These are phyloP conservation scores for Closterium sp. DNA, from an alignment of 139 green algal species.

Conservation along the genomic window DNA sequence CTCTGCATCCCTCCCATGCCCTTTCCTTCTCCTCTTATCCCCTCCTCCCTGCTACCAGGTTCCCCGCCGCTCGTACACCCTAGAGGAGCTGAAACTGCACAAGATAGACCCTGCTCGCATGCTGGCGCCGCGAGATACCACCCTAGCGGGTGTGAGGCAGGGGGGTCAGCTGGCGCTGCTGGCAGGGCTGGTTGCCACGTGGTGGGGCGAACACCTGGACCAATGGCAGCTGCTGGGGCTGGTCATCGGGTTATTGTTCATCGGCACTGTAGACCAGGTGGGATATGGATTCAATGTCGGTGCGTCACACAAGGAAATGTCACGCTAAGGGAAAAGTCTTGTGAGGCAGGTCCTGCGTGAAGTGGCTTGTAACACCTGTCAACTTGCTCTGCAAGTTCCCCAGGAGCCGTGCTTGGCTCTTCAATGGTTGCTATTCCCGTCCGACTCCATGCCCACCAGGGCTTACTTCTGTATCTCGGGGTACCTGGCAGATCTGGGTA, in stretches of 20 bases:
- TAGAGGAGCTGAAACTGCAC: slow-evolving; percentile 88
- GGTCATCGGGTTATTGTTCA: slow-evolving; percentile 57
- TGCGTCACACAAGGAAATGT: too few relatives aligned
- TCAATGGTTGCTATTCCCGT: not conserved
- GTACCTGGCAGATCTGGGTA: too few relatives aligned
- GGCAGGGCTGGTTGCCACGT: slow-evolving; percentile 63
- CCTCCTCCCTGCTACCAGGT: slow-evolving; percentile 16
- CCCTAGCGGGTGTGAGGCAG: slow-evolving; percentile 55
- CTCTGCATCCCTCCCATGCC: not conserved
- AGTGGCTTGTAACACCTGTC: too few relatives aligned
- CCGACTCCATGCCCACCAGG: not conserved
- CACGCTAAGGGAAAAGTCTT: too few relatives aligned
- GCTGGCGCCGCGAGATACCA: slow-evolving; percentile 75
- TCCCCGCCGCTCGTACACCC: slow-evolving; percentile 49
- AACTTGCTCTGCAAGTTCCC: too few relatives aligned
- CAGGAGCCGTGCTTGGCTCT: too few relatives aligned
- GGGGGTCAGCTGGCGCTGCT: slow-evolving; percentile 35
- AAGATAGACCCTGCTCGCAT: slow-evolving; percentile 77
- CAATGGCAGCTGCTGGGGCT: slow-evolving; percentile 52
- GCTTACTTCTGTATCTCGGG: too few relatives aligned
- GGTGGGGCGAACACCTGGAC: slow-evolving; percentile 45
- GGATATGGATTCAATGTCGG: too few relatives aligned
- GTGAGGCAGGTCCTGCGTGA: too few relatives aligned
- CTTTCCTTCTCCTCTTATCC: not conserved
- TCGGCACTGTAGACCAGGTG: slow-evolving; percentile 67